Percentiles rank a stretch among this genome's conserved stretches.
Conservation (phyloP, 2,329 filamentous ascomycete genomes). For the Amauroascus niger region DNA sequence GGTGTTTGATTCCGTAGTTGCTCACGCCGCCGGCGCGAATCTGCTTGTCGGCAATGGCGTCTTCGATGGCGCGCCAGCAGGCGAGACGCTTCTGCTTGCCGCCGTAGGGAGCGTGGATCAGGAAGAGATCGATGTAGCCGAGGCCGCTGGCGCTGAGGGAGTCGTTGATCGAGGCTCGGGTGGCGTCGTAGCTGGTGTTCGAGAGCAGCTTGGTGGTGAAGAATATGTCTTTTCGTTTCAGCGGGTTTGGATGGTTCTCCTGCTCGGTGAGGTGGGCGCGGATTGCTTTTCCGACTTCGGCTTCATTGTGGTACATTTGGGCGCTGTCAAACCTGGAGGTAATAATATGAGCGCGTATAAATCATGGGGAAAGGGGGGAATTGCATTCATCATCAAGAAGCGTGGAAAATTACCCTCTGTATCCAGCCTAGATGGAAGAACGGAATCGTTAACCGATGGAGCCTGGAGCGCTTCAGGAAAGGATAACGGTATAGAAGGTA, state of each 20-base stretch:
- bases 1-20: constrained; percentile 54
- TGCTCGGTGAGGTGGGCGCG: constrained; percentile 45
- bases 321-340: constrained; percentile 48
- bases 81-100: constrained; percentile 40
- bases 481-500: not conserved
- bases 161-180: constrained; percentile 45
- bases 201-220: constrained; percentile 46
- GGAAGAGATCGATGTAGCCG: constrained; percentile 62
- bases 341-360: too few species aligned
- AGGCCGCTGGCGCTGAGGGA: constrained; percentile 56
- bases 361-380: not conserved
- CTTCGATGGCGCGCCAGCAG: constrained; percentile 57
- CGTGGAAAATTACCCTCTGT: constrained; percentile 7
- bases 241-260: constrained; percentile 22
- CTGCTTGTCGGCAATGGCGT: constrained; percentile 49
- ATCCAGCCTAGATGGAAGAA: constrained; percentile 9
- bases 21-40: constrained; percentile 64
- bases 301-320: constrained; percentile 47
- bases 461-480: not conserved
- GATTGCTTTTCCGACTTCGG: constrained; percentile 44
- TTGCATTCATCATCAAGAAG: not conserved
- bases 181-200: constrained; percentile 39
- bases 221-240: constrained; percentile 44
- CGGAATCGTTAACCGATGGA: not conserved
- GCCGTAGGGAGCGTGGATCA: constrained; percentile 44